Percentiles rank a stretch among this genome's conserved stretches.
Evolutionary conservation across 805 yeast species (phyloP).

Genomic region (Saccharomyces kudriavzevii): DNA sequence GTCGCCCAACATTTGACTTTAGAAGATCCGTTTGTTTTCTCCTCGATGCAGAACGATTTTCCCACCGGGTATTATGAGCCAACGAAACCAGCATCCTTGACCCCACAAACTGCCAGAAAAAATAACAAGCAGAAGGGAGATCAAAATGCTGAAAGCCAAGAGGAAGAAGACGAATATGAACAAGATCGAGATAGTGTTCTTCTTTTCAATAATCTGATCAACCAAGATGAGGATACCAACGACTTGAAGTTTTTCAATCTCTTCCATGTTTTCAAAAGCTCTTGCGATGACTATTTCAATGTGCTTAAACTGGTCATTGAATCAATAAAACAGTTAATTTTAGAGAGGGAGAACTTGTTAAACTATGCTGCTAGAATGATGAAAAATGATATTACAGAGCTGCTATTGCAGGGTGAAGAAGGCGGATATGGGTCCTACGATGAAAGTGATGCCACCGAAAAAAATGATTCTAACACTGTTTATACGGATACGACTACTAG

Average conservation of each 20-base stretch:
- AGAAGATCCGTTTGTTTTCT: conserved; percentile 66
- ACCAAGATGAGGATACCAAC: conserved; percentile 36
- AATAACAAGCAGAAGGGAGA: neutral
- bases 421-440: conserved; percentile 6
- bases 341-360: conserved; percentile 60
- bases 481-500: neutral
- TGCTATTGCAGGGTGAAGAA: conserved; percentile 43
- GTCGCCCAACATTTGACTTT: conserved; percentile 59
- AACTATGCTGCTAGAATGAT: conserved; percentile 71
- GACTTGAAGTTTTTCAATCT: conserved; percentile 28
- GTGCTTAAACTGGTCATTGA: conserved; percentile 27
- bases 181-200: conserved; percentile 15
- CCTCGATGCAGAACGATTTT: conserved; percentile 47
- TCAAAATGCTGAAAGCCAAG: neutral
- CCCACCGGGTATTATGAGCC: conserved; percentile 24
- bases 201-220: conserved; percentile 38
- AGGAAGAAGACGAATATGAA: neutral
- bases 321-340: conserved; percentile 50
- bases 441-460: conserved; percentile 1
- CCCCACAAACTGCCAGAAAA: neutral
- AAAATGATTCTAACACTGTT: neutral
- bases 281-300: conserved; percentile 27
- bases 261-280: conserved; percentile 22
- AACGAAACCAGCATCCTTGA: conserved; percentile 5
- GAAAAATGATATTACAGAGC: conserved; percentile 63